Evolutionary conservation across 768 basidiomycete species (phyloP), one percentile per base, ranked within the genome.

Genomic region (Xerocomellus intermedius): DNA sequence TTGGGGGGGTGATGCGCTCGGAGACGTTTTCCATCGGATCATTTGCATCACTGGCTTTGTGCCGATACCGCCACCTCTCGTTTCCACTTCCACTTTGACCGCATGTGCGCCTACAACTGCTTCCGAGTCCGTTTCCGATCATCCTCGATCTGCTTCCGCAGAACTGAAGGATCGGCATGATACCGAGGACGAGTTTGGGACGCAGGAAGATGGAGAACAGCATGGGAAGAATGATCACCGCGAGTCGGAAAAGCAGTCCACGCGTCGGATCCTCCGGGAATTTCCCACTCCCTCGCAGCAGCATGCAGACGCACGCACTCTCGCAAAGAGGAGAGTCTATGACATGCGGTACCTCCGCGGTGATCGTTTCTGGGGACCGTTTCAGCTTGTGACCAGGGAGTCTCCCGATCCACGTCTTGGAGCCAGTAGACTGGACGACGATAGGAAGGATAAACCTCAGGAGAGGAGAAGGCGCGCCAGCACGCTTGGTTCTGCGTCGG

Each of bases 11-110:
- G 64, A 74, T 8, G 61, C 66, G 8, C 64, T 72, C 28, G 72
- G 71, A 16, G 68, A 74, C 17, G 59, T 72, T 8, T 77, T 81
- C 48, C 69, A 75, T 47, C 75, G 71, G 43, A 72, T 82, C 44
- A 59, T 79, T 3, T 78, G 78, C 24, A 67, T 72, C 42, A 76
- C 75, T 3, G 81, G 81, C 14, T 79, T 80, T 47, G 70, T 71
- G 16, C 66, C 75, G 4, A 51, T 67, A 45, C 54, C 63, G 8
- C 56, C 54, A 0, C 64, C 67, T 17, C 51, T 69, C 8, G 30
- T 6, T 36, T 14, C 38, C 1, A 17, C 44, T 10, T 14, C 19
- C 13, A 7, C 36, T 17, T 33, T 8, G 8, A 28, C 35, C 8
- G 17, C 35, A 2, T 30, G 43, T 5, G n/a, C 22, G 5, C 7